Base-by-base conservation (phyloP, 768 basidiomycete genomes). In the Porpolomopsis calyptriformis region DNA sequence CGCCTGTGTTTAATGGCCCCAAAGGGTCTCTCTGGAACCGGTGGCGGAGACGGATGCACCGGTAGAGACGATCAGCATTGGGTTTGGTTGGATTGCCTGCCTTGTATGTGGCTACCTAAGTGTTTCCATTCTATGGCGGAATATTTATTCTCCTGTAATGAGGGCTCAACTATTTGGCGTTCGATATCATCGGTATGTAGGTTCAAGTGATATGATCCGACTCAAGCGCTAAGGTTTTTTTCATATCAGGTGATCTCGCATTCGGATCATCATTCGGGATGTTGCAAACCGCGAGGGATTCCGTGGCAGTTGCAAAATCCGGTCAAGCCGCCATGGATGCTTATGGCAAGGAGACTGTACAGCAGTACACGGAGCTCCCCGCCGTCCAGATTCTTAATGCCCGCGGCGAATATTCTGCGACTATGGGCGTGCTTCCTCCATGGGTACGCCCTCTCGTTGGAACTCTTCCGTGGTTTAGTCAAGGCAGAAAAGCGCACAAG, bases 201-300 rank as follows among this genome's bases (percentile, higher is more conserved):
- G 14, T 8, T 42, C n/a, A 12, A 20, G 12, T 1, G 12, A 19
- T 26, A 24, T 9, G 19, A 4, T 20, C 33, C 14, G 4, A 40
- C n/a, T n/a, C n/a, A n/a, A n/a, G n/a, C n/a, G n/a, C n/a, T n/a
- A n/a, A n/a, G n/a, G n/a, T n/a, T n/a, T n/a, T n/a, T n/a, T n/a
- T n/a, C n/a, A n/a, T 4, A 24, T 12, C 34, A 53, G 52, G 52
- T 40, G 86, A 91, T 60, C 73, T 91, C 11, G 84, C 87, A 0
- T 92, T 92, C 54, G 90, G 90, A 1, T 76, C 77, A 1, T 85
- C 90, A 0, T 94, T 94, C 55, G 88, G 88, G 14, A 94, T 94
- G 90, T 68, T 93, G 49, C 56, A 75, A 44, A 74, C 81, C 4
- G 82, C 74, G 20, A 77, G 77, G 43, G 88, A 92, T 56, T 70